Evolutionary conservation across 164 flowering plant genomes (phyloP).

Genomic region (Stephania japonica): DNA sequence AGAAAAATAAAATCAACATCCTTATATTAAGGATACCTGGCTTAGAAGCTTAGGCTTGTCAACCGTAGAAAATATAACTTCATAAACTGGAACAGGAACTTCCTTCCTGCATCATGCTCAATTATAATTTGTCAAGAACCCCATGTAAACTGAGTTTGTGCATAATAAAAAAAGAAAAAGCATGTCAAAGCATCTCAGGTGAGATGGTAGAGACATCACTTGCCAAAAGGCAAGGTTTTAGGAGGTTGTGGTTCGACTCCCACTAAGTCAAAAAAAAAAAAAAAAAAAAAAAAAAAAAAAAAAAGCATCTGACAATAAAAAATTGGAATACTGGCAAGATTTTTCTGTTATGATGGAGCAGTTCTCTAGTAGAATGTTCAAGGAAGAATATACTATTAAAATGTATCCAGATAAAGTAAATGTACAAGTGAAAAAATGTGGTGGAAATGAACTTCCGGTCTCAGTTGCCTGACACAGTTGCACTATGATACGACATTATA

Average conservation of each 20-base stretch:
- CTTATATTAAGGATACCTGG: slow-evolving; percentile 46
- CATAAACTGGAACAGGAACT: slow-evolving; percentile 52
- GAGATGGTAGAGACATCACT: too few species aligned
- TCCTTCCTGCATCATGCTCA: slow-evolving; percentile 54
- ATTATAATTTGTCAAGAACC: neutral
- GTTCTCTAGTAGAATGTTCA: neutral
- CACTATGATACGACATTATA: neutral
- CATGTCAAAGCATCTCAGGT: too few species aligned
- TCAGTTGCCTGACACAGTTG: neutral
- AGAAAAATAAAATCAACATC: slow-evolving; percentile 2
- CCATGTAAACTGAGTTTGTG: slow-evolving; percentile 2
- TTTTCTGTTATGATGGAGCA: neutral
- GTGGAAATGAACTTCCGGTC: neutral
- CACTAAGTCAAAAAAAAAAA: too few species aligned
- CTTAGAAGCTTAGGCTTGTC: slow-evolving; percentile 98
- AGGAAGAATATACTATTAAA: neutral
- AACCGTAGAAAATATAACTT: slow-evolving; percentile 76
- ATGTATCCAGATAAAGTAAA: neutral
- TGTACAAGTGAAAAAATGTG: neutral
- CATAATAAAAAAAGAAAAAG: neutral
- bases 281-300: too few species aligned
- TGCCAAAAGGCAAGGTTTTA: too few species aligned
- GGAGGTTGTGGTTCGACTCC: too few species aligned
- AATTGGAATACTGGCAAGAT: neutral
- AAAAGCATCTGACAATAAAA: neutral